phyloP scores from a whole-genome alignment of 75 land plant genomes.

The Pinus albicaulis region DNA sequence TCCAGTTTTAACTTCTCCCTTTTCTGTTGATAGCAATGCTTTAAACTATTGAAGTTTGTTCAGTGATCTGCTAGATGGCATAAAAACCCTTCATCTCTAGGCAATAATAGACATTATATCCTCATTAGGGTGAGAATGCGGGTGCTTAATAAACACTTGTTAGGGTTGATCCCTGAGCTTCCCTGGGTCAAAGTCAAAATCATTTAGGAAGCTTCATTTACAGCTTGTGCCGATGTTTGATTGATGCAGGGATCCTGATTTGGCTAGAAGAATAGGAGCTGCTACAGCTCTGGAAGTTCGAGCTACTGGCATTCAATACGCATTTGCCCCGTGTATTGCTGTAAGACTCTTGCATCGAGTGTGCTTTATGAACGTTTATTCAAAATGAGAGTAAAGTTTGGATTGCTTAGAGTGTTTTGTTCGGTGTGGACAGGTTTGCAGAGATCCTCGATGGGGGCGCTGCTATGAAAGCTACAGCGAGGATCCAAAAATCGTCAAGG shows the following conservation, averaged over 20 bases:
- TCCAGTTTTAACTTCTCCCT: too few relatives aligned
- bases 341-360: constrained; percentile 26
- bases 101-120: too few relatives aligned
- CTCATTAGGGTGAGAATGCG: too few relatives aligned
- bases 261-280: constrained; percentile 43
- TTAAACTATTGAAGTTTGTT: background rate
- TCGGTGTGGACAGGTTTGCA: constrained; percentile 52
- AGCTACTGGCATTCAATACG: constrained; percentile 65
- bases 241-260: constrained; percentile 1
- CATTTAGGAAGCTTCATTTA: too few relatives aligned
- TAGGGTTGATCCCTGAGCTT: too few relatives aligned
- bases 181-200: too few relatives aligned
- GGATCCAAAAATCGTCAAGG: constrained; percentile 53
- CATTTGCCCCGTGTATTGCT: constrained; percentile 74
- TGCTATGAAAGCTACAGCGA: constrained; percentile 95
- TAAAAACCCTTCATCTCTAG: too few relatives aligned
- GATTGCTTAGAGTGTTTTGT: background rate
- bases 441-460: constrained; percentile 90
- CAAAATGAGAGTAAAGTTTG: background rate
- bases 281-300: constrained; percentile 76
- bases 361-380: background rate
- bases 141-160: too few relatives aligned
- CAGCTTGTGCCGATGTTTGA: too few relatives aligned
- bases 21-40: background rate
- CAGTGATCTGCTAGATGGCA: background rate